These are phyloP conservation scores for Brassica hybrid DNA, from an alignment of 441 rosid species.

Conservation along the genomic window DNA sequence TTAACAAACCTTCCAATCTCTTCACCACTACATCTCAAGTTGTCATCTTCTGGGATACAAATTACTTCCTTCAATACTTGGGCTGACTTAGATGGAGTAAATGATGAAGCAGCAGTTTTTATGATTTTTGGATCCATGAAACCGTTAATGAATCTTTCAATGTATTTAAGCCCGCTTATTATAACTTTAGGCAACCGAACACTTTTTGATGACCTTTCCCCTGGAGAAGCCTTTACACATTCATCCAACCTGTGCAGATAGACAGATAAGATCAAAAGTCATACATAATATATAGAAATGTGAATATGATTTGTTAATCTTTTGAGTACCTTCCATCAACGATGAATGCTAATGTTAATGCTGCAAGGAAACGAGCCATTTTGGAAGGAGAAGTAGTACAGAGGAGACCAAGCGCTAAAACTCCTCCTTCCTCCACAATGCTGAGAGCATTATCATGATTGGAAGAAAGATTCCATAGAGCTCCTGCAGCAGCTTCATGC, in stretches of 20 bases:
- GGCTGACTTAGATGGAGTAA: conserved; percentile 69
- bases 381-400: conserved; percentile 81
- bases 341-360: conserved; percentile 57
- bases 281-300: conserved; percentile 3
- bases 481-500: conserved; percentile 98
- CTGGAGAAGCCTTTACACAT: not conserved
- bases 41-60: conserved; percentile 91
- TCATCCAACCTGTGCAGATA: conserved; percentile 71
- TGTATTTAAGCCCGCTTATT: conserved; percentile 70
- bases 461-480: conserved; percentile 98
- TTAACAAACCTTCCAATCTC: conserved; percentile 91
- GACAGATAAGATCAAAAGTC: not conserved
- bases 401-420: conserved; percentile 70
- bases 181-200: conserved; percentile 34
- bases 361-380: too few relatives aligned
- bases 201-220: too few relatives aligned
- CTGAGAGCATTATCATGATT: conserved; percentile 82
- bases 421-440: conserved; percentile 92
- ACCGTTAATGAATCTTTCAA: conserved; percentile 59
- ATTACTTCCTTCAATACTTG: conserved; percentile 73
- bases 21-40: conserved; percentile 90
- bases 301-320: not conserved
- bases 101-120: conserved; percentile 71
- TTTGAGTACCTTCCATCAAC: conserved; percentile 80
- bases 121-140: conserved; percentile 71